Evolutionary conservation across 2,329 filamentous ascomycete species (phyloP).

Genomic region (Trichoderma hamatum): DNA sequence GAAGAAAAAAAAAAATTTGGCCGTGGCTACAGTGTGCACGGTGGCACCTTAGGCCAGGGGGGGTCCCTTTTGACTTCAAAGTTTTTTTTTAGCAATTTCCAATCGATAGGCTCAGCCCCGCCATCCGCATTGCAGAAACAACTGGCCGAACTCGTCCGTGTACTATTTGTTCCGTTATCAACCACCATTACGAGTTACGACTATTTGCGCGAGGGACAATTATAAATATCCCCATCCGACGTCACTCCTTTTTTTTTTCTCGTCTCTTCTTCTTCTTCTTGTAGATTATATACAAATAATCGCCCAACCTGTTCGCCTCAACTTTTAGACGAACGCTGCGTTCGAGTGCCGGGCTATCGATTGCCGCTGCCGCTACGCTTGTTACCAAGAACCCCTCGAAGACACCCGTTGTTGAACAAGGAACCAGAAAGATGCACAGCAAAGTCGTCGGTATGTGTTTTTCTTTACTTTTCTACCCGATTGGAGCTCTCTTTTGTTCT

Average conservation of each 20-base stretch:
- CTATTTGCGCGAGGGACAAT: conserved; percentile 5
- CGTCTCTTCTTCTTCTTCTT: background rate
- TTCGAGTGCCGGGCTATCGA: conserved; percentile 73
- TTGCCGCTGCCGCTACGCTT: conserved; percentile 69
- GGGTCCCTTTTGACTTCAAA: no score
- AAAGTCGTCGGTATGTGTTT: conserved; percentile 79
- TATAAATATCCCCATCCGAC: background rate
- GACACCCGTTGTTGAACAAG: conserved; percentile 39
- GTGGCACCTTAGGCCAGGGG: background rate
- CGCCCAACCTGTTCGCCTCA: conserved; percentile 91
- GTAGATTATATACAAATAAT: conserved; percentile 29
- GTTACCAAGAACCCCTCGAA: conserved; percentile 51
- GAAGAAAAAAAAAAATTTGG: background rate
- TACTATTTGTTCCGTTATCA: background rate
- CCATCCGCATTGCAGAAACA: background rate
- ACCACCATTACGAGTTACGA: background rate
- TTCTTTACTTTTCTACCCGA: background rate
- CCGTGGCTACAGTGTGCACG: background rate
- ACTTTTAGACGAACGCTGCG: conserved; percentile 75
- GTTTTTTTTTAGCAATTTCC: background rate
- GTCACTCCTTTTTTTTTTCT: background rate
- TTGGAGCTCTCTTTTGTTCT: background rate
- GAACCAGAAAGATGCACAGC: conserved; percentile 76
- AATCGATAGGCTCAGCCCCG: background rate
- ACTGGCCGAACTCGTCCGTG: background rate